Base-by-base conservation (phyloP, 257 asterid species). In the Rhazya stricta region DNA sequence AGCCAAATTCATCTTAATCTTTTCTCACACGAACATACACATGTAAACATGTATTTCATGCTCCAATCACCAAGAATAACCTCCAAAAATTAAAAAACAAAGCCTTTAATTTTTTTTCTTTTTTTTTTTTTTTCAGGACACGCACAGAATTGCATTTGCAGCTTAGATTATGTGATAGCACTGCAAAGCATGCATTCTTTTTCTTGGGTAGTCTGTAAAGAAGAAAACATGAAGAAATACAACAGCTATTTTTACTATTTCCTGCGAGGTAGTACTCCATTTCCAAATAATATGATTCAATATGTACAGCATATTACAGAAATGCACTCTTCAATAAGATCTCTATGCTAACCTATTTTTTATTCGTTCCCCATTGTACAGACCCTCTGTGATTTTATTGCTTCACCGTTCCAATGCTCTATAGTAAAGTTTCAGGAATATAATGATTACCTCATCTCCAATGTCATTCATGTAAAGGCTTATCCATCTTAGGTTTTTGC, bases 401-500 rank as follows among this genome's bases (percentile, higher is more conserved):
- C 56, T 32, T 56, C 27, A 5, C 68, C 46, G 32, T 21, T 23
- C 29, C 50, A 2, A 36, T 7, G 19, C 18, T 66, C 50, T 19
- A 37, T 13, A 63, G 6, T 66, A 37, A 37, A 37, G 10, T 21
- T 63, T 63, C 66, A 19, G n/a, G 62, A 43, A 9, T 41, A 46
- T 42, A 71, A 60, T 23, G 36, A 53, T 42, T 85, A 90, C 99
- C 97, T 92, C 98, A 81, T 95, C 99, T 82, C 80, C 78, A 65
- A 92, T 92, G 83, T 95, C 98, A 78, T 95, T 95, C 97, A 90
- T 95, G 83, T 89, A 95, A 78, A 95, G 92, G 81, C 78, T 95
- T 77, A 95, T 83, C 96, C 94, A 89, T 82, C 86, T 83, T 81
- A 95, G 83, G 84, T 86, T 89, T 86, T 89, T 95, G 89, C 91